Evolutionary conservation across 768 basidiomycete genomes (phyloP).

Genomic region (Exidia glandulosa): DNA sequence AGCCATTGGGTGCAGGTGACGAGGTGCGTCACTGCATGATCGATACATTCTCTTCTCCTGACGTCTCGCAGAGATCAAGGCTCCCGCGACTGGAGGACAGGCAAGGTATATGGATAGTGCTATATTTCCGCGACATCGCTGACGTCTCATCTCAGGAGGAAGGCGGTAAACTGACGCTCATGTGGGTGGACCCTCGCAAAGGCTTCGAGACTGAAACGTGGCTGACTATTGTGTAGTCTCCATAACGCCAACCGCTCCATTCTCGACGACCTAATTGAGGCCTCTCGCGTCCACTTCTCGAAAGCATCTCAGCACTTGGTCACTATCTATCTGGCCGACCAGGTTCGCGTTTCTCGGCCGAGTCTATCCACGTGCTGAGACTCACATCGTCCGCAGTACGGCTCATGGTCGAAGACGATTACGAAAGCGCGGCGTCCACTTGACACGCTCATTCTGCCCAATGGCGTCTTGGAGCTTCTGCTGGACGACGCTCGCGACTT

Average conservation of each 20-base stretch:
- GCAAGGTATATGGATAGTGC: no score
- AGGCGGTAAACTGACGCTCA: neutral
- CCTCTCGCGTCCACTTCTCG: neutral
- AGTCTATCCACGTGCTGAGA: slow-evolving; percentile 23
- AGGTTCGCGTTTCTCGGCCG: slow-evolving; percentile 15
- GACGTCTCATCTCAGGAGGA: no score
- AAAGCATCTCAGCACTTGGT: neutral
- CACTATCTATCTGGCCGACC: slow-evolving; percentile 23
- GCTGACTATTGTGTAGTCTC: neutral
- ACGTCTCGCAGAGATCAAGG: no score
- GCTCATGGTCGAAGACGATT: slow-evolving; percentile 25
- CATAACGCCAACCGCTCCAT: neutral
- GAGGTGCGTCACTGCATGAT: no score
- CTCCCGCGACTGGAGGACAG: neutral
- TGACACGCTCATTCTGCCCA: slow-evolving; percentile 40
- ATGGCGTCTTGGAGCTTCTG: slow-evolving; percentile 35
- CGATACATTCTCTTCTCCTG: no score
- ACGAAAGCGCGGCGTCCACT: slow-evolving; percentile 40
- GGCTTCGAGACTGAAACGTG: neutral
- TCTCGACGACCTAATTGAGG: neutral
- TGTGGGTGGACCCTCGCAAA: neutral
- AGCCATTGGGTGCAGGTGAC: slow-evolving; percentile 28
- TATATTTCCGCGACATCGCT: no score
- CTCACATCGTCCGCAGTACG: slow-evolving; percentile 17
- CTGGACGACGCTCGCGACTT: slow-evolving; percentile 44